Evolutionary conservation across 2,329 filamentous ascomycete genomes (phyloP).

Genomic region (Aureobasidium sp.): DNA sequence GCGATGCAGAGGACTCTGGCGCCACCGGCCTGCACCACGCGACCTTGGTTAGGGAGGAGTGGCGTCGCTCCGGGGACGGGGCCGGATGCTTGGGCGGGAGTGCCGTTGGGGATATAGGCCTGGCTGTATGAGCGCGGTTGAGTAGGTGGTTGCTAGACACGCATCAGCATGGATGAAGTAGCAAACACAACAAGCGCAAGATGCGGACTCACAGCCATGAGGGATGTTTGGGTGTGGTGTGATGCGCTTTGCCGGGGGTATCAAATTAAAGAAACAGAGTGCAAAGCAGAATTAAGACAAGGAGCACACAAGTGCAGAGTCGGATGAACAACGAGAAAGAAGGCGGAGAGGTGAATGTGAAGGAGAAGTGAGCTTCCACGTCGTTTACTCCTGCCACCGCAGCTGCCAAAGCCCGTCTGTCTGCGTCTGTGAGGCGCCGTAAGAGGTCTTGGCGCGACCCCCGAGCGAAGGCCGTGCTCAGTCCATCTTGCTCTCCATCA

Average conservation of each 20-base stretch:
- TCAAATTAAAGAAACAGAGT: constrained; percentile 10
- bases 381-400: constrained; percentile 13
- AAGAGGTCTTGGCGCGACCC: background rate
- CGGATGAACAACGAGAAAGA: constrained; percentile 5
- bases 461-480: background rate
- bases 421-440: background rate
- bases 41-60: constrained; percentile 47
- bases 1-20: constrained; percentile 46
- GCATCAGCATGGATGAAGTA: constrained; percentile 1
- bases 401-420: constrained; percentile 3
- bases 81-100: constrained; percentile 24
- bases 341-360: background rate
- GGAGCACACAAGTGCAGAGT: constrained; percentile 3
- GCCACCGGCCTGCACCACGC: constrained; percentile 44
- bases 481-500: background rate
- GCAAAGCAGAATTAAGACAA: constrained; percentile 8
- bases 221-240: background rate
- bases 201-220: constrained; percentile 17
- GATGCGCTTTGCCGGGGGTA: constrained; percentile 12
- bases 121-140: constrained; percentile 45
- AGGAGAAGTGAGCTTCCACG: constrained; percentile 7
- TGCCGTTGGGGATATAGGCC: constrained; percentile 43
- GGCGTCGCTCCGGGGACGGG: constrained; percentile 39
- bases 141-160: constrained; percentile 41
- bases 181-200: background rate